These are phyloP conservation scores for Fusarium keratoplasticum DNA, from an alignment of 2,329 filamentous ascomycete genomes.

Conservation along the genomic window DNA sequence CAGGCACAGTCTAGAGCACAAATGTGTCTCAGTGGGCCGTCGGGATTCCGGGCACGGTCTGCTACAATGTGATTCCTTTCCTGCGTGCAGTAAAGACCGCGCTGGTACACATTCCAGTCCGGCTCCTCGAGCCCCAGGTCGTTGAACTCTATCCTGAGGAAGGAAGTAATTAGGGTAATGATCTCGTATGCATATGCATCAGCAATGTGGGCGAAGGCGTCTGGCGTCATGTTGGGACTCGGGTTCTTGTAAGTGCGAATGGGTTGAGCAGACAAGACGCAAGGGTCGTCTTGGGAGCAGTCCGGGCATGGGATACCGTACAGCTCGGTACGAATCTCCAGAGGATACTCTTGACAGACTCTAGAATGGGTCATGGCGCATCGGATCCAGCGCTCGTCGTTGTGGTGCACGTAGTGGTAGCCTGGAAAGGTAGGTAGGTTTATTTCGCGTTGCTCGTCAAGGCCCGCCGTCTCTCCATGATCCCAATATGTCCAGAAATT, in stretches of 20 bases:
- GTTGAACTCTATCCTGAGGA: background rate
- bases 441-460: background rate
- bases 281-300: slow-evolving; percentile 25
- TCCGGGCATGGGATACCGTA: slow-evolving; percentile 22
- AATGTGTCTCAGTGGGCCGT: background rate
- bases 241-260: background rate
- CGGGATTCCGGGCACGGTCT: background rate
- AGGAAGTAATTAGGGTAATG: background rate
- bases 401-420: slow-evolving; percentile 25
- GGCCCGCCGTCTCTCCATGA: background rate
- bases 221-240: background rate
- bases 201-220: background rate
- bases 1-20: slow-evolving; percentile 5
- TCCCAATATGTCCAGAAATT: slow-evolving; percentile 1
- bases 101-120: background rate
- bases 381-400: slow-evolving; percentile 17
- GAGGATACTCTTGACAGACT: slow-evolving; percentile 1
- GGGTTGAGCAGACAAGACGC: slow-evolving; percentile 6
- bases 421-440: background rate
- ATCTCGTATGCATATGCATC: background rate
- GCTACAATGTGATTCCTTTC: background rate
- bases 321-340: slow-evolving; percentile 19
- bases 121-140: background rate
- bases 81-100: slow-evolving; percentile 17
- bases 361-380: slow-evolving; percentile 11